Conservation (phyloP, 805 yeast genomes). For the Cyberlindnera maclurae region DNA sequence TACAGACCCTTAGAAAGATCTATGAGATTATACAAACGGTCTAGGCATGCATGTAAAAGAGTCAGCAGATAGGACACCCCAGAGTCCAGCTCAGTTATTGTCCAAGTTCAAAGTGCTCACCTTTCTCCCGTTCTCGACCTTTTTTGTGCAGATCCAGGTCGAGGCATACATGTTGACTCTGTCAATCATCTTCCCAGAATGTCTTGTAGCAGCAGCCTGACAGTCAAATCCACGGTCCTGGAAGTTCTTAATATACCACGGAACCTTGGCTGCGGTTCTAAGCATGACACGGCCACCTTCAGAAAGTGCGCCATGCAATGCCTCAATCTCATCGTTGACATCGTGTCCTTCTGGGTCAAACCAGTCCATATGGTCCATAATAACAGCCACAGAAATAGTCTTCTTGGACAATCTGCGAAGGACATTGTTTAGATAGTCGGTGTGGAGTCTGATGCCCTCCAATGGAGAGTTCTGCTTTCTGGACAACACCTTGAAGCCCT, state of each 20-base stretch:
- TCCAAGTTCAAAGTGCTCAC: constrained; percentile 23
- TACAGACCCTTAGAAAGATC: too few species aligned
- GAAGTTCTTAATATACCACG: constrained; percentile 72
- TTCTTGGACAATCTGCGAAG: constrained; percentile 54
- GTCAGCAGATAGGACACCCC: background rate
- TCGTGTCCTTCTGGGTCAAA: constrained; percentile 60
- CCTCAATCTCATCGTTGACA: constrained; percentile 59
- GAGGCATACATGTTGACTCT: constrained; percentile 85
- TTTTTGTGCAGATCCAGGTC: constrained; percentile 75
- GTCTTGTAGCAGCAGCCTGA: constrained; percentile 62
- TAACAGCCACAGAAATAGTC: constrained; percentile 67
- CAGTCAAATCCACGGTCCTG: constrained; percentile 63
- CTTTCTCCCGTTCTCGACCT: constrained; percentile 6
- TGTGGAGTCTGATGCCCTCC: constrained; percentile 68
- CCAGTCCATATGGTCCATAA: constrained; percentile 95
- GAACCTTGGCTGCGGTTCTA: constrained; percentile 64
- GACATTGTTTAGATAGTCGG: constrained; percentile 73
- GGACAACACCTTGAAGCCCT: constrained; percentile 47
- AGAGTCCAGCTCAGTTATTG: background rate
- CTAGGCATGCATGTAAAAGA: background rate
- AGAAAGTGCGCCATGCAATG: constrained; percentile 54
- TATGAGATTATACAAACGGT: too few species aligned
- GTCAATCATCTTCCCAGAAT: constrained; percentile 60
- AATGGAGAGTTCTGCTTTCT: constrained; percentile 40
- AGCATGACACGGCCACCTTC: constrained; percentile 69